Evolutionary conservation across 305 asterid genomes (phyloP).

Genomic region (Andrographis paniculata): DNA sequence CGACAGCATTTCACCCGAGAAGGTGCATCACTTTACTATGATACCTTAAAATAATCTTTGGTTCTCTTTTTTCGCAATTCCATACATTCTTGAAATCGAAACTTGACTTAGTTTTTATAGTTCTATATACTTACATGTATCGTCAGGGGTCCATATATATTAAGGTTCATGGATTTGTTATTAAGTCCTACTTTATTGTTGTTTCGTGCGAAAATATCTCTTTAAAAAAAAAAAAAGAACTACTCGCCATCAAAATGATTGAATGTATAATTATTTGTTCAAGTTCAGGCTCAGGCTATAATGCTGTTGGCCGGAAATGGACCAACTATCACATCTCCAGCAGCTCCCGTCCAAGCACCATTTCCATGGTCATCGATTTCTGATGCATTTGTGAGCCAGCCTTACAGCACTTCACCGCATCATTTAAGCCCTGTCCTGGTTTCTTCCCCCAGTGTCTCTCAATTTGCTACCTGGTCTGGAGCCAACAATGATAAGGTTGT

Average conservation of each 20-base stretch:
- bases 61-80: background rate
- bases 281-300: conserved; percentile 67
- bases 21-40: conserved; percentile 38
- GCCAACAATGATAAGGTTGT: conserved; percentile 14
- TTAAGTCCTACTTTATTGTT: too few species aligned
- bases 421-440: conserved; percentile 29
- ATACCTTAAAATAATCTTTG: background rate
- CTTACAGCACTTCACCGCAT: conserved; percentile 21
- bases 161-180: too few species aligned
- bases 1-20: conserved; percentile 61
- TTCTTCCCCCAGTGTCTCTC: conserved; percentile 27
- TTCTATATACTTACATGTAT: too few species aligned
- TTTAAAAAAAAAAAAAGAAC: too few species aligned
- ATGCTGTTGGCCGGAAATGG: conserved; percentile 89
- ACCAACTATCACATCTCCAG: conserved; percentile 26
- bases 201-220: too few species aligned
- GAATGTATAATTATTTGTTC: background rate
- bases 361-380: conserved; percentile 28
- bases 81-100: background rate
- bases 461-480: conserved; percentile 24
- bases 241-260: too few species aligned
- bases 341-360: conserved; percentile 41
- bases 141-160: too few species aligned
- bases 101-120: too few species aligned
- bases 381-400: conserved; percentile 40